Percentiles rank a stretch among this genome's conserved stretches.
Evolutionary conservation across 176 grass and related monocot species (phyloP).

Genomic region (Melocanna baccifera): DNA sequence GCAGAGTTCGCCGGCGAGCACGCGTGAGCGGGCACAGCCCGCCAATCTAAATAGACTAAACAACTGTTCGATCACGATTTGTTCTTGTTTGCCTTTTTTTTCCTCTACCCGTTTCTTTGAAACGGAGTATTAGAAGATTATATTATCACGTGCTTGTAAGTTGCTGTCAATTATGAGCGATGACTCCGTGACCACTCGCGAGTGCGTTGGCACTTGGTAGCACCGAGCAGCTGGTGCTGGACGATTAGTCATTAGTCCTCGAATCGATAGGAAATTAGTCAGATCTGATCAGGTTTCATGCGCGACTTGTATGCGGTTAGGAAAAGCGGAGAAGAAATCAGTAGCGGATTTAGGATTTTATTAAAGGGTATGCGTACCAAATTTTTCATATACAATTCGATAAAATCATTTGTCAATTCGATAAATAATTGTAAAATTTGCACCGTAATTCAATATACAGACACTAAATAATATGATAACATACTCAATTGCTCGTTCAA

Average conservation of each 20-base stretch:
- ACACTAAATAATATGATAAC: too few relatives aligned
- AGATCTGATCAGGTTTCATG: not conserved
- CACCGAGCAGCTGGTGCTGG: slow-evolving; percentile 18
- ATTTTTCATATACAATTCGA: too few relatives aligned
- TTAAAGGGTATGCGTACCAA: too few relatives aligned
- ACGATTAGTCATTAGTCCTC: not conserved
- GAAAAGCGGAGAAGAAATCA: not conserved
- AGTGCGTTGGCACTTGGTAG: slow-evolving; percentile 43
- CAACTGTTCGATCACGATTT: slow-evolving; percentile 29
- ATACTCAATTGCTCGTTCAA: not conserved
- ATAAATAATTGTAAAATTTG: too few relatives aligned
- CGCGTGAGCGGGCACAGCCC: not conserved
- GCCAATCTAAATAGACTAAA: slow-evolving; percentile 23
- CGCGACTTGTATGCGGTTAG: not conserved
- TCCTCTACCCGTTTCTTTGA: not conserved
- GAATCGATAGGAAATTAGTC: slow-evolving; percentile 13
- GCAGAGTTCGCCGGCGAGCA: slow-evolving; percentile 50
- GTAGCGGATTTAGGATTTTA: too few relatives aligned
- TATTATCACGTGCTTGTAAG: slow-evolving; percentile 30
- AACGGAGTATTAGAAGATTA: slow-evolving; percentile 12
- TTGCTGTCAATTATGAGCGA: slow-evolving; percentile 24
- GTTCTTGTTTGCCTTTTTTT: not conserved
- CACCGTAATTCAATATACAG: too few relatives aligned
- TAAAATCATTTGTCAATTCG: too few relatives aligned
- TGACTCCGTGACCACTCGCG: slow-evolving; percentile 27